phyloP scores from a whole-genome alignment of 257 asterid species.

The Solanum pennellii region DNA sequence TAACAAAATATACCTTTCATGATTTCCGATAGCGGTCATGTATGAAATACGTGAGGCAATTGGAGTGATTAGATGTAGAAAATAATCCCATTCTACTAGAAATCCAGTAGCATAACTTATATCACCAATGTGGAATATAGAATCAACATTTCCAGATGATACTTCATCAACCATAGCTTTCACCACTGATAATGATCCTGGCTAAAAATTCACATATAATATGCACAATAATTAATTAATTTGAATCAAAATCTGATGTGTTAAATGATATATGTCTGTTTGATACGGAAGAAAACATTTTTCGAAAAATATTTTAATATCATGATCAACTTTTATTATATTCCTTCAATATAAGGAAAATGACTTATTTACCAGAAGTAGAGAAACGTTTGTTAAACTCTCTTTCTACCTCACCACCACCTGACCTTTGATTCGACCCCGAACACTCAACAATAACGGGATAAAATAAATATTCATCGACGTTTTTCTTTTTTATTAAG shows the following conservation, averaged over 20 bases:
- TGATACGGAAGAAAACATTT: neutral
- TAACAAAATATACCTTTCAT: constrained; percentile 38
- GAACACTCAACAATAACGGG: too few species aligned
- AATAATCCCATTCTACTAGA: constrained; percentile 82
- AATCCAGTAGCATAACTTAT: constrained; percentile 91
- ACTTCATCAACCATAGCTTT: constrained; percentile 49
- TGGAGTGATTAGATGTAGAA: constrained; percentile 59
- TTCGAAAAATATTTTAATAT: rapidly evolving
- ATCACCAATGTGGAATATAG: constrained; percentile 85
- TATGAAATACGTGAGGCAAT: constrained; percentile 60
- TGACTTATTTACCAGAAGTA: neutral
- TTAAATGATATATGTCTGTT: neutral
- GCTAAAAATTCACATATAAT: constrained; percentile 18
- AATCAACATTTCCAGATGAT: constrained; percentile 37
- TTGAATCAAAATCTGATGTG: neutral
- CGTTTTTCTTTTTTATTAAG: too few species aligned
- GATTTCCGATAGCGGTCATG: constrained; percentile 95
- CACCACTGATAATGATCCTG: constrained; percentile 59
- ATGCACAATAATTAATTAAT: neutral
- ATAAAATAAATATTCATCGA: too few species aligned
- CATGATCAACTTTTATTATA: neutral
- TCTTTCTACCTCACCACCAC: neutral
- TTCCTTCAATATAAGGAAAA: neutral
- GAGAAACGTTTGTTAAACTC: neutral
- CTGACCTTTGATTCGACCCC: neutral